phyloP scores from a whole-genome alignment of 352 stramenopile species.

The Phytophthora podocarpi region DNA sequence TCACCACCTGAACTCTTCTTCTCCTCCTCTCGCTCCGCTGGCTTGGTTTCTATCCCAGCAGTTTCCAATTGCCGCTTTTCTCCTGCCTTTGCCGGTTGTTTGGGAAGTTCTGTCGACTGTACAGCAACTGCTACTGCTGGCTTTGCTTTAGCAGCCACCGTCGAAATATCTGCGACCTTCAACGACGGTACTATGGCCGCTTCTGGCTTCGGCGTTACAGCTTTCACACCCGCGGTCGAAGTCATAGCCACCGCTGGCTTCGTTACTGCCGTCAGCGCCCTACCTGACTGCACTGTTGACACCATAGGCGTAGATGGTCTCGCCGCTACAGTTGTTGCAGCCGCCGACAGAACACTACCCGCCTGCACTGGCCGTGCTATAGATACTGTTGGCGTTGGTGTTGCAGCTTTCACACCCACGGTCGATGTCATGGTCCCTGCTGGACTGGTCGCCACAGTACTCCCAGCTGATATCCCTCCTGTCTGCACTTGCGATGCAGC shows the following conservation, averaged over 20 bases:
- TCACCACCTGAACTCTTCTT: background rate
- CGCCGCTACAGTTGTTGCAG: too few species aligned
- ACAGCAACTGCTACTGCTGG: background rate
- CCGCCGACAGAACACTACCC: too few species aligned
- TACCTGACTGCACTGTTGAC: too few species aligned
- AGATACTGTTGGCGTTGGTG: background rate
- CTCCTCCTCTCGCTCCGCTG: background rate
- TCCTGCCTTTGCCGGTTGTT: background rate
- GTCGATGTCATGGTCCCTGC: background rate
- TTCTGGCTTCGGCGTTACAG: background rate
- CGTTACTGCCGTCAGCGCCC: too few species aligned
- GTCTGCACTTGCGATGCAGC: slow-evolving; percentile 4
- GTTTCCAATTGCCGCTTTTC: slow-evolving; percentile 24
- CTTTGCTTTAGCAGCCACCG: background rate
- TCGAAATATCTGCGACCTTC: too few species aligned
- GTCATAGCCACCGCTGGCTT: slow-evolving; percentile 1
- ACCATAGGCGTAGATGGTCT: too few species aligned
- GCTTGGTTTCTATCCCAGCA: slow-evolving; percentile 6
- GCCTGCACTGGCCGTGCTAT: too few species aligned
- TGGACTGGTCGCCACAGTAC: background rate
- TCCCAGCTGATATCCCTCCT: background rate
- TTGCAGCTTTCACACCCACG: background rate
- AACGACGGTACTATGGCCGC: background rate
- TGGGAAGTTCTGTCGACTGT: background rate
- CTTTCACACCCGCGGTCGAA: background rate